Evolutionary conservation across 2,329 filamentous ascomycete genomes (phyloP), one percentile per base, ranked within the genome.

Genomic region (Aspergillus phoenicis): DNA sequence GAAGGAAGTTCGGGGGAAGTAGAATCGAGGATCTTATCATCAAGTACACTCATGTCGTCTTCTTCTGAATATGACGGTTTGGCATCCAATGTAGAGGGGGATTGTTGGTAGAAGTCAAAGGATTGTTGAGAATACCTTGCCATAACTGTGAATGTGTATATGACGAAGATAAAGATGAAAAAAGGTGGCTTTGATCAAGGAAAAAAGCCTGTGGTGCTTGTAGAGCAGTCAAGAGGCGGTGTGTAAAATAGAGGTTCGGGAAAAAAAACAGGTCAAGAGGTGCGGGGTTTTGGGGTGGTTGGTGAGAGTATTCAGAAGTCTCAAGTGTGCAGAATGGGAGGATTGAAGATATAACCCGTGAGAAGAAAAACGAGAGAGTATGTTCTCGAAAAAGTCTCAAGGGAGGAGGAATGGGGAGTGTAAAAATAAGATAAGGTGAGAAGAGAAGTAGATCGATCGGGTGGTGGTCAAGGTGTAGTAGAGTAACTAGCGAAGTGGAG

Each of bases 31-130:
- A 83, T 81, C 67, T 79, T 77, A 59, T 82, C 79, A 66, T 83
- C 79, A 57, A 82, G 71, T 62, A 81, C 75, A 67, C 79, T 81
- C 78, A 83, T 82, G 71, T 85, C 82, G 70, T 84, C 83, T 68
- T 81, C 79, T 69, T 80, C 79, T 45, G 75, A 68, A 62, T 75
- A 76, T 53, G 73, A 68, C 43, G 75, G 70, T 65, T 79, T 79
- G 61, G 78, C 67, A 62, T 80, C 77, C 64, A 80, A 71, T 51
- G 75, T 69, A 61, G 78, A 77, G 26, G 78, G 74, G 60, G 77
- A 73, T 64, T 77, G 77, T 65, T 76, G 76, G 65, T 81, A 81
- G 66, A 77, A 78, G 59, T 79, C 74, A 64, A 75, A 79, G 52
- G 73, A 72, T 58, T 73, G 73, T 66, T 79, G 77, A 63, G 76